phyloP scores from a whole-genome alignment of 768 basidiomycete genomes.

The Myochromella boudieri region DNA sequence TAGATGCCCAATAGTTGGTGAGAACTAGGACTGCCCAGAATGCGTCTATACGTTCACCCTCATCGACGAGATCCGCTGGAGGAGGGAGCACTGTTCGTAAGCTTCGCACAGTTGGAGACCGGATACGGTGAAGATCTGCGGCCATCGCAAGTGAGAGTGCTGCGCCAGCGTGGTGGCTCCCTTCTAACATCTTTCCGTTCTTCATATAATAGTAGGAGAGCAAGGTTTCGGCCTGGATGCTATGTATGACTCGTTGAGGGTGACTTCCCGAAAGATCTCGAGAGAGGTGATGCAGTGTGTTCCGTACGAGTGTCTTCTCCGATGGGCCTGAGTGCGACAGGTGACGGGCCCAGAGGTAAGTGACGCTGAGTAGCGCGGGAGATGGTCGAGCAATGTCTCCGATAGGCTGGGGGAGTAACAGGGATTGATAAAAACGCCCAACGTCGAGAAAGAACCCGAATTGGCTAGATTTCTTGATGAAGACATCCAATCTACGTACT shows the following conservation, averaged over 20 bases:
- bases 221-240: constrained; percentile 41
- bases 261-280: constrained; percentile 6
- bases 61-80: constrained; percentile 14
- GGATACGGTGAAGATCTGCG: constrained; percentile 16
- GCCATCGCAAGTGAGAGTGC: constrained; percentile 17
- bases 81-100: constrained; percentile 1
- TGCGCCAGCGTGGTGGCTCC: constrained; percentile 14
- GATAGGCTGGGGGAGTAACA: constrained; percentile 44
- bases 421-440: constrained; percentile 41
- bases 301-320: background rate
- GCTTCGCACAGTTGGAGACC: background rate
- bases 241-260: constrained; percentile 20
- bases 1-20: constrained; percentile 17
- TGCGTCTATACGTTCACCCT: constrained; percentile 17
- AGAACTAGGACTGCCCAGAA: constrained; percentile 21
- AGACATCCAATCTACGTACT: constrained; percentile 3
- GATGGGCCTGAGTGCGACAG: constrained; percentile 25
- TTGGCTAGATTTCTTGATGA: constrained; percentile 16
- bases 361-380: constrained; percentile 43
- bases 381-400: constrained; percentile 45
- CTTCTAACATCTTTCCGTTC: constrained; percentile 18
- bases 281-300: constrained; percentile 3
- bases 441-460: constrained; percentile 63
- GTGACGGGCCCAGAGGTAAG: constrained; percentile 50
- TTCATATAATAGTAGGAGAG: constrained; percentile 36